Evolutionary conservation across 176 grass and related monocot genomes (phyloP), one percentile per base, ranked within the genome.

Genomic region (Aegilops bicornis): DNA sequence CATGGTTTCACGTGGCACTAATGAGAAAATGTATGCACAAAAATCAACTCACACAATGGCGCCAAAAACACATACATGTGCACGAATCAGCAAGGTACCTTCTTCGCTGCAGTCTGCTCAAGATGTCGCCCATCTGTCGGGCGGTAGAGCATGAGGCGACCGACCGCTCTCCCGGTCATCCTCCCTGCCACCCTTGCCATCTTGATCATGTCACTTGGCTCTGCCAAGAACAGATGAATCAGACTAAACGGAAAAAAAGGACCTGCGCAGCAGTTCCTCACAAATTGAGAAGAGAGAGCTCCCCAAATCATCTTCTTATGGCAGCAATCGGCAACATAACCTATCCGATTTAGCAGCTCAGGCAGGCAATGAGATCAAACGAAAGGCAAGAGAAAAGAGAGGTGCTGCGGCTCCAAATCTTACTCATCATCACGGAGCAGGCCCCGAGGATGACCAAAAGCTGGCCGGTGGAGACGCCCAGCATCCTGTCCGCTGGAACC

Each of bases 101-200:
- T 86, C 81, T 69, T 95, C 43, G 91, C 91, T 64, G 92, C 86
- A 88, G 93, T 92, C 86, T 95, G 96, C 13, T 89, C 89, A 98
- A 73, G 73, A 98, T 74, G 27, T 71, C 87, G 40, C 92, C 90
- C 37, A 98, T 89, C 84, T 92, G 91, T 56, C 88, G 77, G 77
- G 58, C 91, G 96, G 9, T 87, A 84, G 37, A 98, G 20, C 63
- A 92, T 90, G 84, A 95, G 89, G 76, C 91, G 78, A 17, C 93
- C 93, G 5, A 98, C 91, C 7, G 91, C 88, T 84, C 82, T 90
- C 69, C 96, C 96, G 4, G 91, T 87, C 80, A 91, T 78, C 88
- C 83, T 85, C 54, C 96, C 96, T 27, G 93, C 91, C 63, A 88
- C 63, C 86, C 86, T 92, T 35, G 93, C 87, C 33, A 98, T 92